These are phyloP conservation scores for Xylariales sp. DNA, from an alignment of 2,329 filamentous ascomycete genomes.

Conservation along the genomic window DNA sequence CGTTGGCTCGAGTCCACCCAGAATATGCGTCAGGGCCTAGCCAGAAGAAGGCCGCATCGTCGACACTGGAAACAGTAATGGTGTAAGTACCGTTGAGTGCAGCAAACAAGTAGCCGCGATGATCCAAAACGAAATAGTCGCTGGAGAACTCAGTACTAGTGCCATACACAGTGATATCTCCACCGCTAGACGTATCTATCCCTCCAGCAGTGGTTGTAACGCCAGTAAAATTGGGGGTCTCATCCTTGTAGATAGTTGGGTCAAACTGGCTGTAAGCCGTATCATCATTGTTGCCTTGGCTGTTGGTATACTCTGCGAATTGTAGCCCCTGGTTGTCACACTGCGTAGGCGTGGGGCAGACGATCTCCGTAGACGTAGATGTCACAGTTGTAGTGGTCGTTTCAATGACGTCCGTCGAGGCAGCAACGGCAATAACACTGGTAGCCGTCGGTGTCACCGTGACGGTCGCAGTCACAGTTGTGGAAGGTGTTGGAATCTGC, in stretches of 20 bases:
- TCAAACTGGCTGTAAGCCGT: not conserved
- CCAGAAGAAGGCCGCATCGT: constrained; percentile 1
- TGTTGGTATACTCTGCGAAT: not conserved
- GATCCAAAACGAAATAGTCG: constrained; percentile 2
- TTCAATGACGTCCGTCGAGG: not conserved
- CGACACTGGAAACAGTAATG: not conserved
- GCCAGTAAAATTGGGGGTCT: not conserved
- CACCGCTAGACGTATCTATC: not conserved
- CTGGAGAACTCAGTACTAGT: not conserved
- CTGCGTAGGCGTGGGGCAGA: not conserved
- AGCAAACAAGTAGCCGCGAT: constrained; percentile 3
- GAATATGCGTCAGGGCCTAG: not conserved
- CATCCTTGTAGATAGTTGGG: not conserved
- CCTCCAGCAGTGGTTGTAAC: constrained; percentile 1
- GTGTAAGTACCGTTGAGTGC: not conserved
- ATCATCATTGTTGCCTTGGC: not conserved
- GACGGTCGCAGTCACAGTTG: not conserved
- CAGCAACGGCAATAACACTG: not conserved
- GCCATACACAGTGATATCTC: not conserved
- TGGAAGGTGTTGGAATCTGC: not conserved
- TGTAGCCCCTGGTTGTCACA: not conserved
- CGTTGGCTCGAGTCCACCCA: constrained; percentile 4
- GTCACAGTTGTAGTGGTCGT: not conserved
- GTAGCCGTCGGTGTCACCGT: not conserved
- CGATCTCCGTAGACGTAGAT: not conserved